Evolutionary conservation across 2,329 filamentous ascomycete species (phyloP).

Genomic region (Hymenoscyphus repandus): DNA sequence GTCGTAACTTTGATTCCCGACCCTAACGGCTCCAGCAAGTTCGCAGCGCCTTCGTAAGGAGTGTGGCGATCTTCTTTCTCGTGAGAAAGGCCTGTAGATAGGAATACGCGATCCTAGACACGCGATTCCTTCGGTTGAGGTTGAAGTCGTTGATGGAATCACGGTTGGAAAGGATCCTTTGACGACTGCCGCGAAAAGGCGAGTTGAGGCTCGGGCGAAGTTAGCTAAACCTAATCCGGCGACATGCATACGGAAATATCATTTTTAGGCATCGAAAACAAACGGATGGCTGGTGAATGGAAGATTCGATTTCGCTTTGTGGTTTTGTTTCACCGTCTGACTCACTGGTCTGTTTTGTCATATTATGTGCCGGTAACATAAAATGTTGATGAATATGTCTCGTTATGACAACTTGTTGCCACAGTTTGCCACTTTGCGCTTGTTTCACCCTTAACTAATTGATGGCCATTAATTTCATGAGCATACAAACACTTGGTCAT

Average conservation of each 20-base stretch:
- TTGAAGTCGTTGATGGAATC: slow-evolving; percentile 11
- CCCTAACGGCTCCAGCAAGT: slow-evolving; percentile 21
- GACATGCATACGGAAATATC: not conserved
- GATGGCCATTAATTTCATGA: no score
- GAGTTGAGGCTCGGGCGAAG: slow-evolving; percentile 1
- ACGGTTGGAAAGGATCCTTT: slow-evolving; percentile 5
- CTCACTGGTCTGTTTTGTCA: no score
- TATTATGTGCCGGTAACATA: no score
- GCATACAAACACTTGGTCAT: no score
- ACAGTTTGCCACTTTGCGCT: no score
- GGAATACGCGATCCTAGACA: slow-evolving; percentile 31
- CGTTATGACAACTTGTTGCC: no score
- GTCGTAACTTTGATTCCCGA: slow-evolving; percentile 21
- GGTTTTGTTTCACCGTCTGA: not conserved
- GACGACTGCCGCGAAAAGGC: slow-evolving; percentile 3
- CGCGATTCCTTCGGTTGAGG: slow-evolving; percentile 28
- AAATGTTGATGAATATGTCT: no score
- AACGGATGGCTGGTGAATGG: no score
- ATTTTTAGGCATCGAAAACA: not conserved
- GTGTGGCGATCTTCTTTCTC: slow-evolving; percentile 27
- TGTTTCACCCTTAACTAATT: no score
- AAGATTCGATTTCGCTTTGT: not conserved
- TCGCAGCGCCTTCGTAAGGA: slow-evolving; percentile 21
- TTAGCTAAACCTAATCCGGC: slow-evolving; percentile 1
- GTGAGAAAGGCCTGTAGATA: slow-evolving; percentile 26